A percentile compares a stretch with the other conserved stretches of the same genome.
Conservation (phyloP, 2,329 filamentous ascomycete genomes). For the Byssochlamys sp. region DNA sequence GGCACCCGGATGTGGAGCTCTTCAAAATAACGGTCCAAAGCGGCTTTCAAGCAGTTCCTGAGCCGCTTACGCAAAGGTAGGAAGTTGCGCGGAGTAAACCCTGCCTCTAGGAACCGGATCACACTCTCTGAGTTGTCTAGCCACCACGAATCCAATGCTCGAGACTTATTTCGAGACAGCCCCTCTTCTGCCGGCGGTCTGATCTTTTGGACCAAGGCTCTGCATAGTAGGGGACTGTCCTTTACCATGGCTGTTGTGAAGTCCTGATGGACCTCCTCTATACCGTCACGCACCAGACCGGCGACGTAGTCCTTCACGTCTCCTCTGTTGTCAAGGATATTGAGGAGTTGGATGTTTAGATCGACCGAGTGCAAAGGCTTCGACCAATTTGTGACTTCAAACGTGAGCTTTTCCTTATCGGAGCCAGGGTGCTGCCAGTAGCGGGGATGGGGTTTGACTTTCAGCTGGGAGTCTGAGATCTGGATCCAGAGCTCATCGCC, state of each 20-base stretch:
- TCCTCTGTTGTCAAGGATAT: constrained; percentile 46
- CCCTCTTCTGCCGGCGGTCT: constrained; percentile 17
- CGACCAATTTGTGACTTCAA: constrained; percentile 46
- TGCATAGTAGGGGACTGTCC: constrained; percentile 25
- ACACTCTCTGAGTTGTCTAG: constrained; percentile 24
- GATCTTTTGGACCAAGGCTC: constrained; percentile 27
- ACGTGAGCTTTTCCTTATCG: constrained; percentile 41
- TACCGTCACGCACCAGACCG: constrained; percentile 30
- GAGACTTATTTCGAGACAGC: constrained; percentile 11
- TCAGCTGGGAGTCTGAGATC: constrained; percentile 48
- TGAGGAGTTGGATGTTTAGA: constrained; percentile 47
- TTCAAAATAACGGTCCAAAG: constrained; percentile 35
- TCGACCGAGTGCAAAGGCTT: constrained; percentile 34
- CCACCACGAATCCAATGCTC: constrained; percentile 28
- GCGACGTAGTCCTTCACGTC: constrained; percentile 35
- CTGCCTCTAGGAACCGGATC: constrained; percentile 32
- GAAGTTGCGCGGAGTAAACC: constrained; percentile 37
- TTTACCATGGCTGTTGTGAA: constrained; percentile 28
- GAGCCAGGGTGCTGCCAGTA: constrained; percentile 21
- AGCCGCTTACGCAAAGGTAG: constrained; percentile 34
- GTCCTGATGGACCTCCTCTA: constrained; percentile 25
- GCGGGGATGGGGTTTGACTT: constrained; percentile 40
- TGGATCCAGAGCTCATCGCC: constrained; percentile 44
- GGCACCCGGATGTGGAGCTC: constrained; percentile 41
- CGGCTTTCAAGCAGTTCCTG: constrained; percentile 26